Evolutionary conservation across 2,329 filamentous ascomycete genomes (phyloP).

Genomic region (Cercospora brassicicola): DNA sequence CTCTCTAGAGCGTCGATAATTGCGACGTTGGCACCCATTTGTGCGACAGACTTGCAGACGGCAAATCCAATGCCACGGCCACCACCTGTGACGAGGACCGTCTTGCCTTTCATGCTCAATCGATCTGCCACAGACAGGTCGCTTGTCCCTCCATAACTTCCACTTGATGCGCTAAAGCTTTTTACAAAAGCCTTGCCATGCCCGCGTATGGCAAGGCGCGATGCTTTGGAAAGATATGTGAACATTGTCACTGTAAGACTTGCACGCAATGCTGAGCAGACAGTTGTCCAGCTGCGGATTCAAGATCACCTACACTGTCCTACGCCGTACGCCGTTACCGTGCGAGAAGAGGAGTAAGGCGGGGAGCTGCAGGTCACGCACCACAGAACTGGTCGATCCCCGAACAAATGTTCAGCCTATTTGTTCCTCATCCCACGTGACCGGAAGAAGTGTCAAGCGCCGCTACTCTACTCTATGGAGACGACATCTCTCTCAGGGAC

Average conservation of each 20-base stretch:
- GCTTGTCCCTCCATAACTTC: neutral
- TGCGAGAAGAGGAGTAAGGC: conserved; percentile 2
- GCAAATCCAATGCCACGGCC: conserved; percentile 45
- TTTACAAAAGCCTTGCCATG: neutral
- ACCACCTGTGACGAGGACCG: conserved; percentile 46
- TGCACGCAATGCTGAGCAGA: neutral
- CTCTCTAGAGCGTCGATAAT: conserved; percentile 5
- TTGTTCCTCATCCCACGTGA: neutral
- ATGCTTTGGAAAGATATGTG: neutral
- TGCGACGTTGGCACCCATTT: conserved; percentile 7
- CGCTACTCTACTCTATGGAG: neutral
- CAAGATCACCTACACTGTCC: neutral
- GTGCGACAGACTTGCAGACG: conserved; percentile 10
- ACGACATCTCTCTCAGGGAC: neutral
- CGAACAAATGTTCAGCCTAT: neutral
- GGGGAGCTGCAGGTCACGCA: neutral
- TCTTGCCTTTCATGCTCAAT: conserved; percentile 38
- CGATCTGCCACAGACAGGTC: conserved; percentile 14
- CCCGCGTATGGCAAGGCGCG: neutral
- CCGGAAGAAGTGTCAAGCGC: neutral
- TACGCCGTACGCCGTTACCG: neutral
- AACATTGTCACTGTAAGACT: neutral
- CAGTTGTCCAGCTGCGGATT: neutral
- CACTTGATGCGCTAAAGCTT: neutral
- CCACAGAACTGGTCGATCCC: neutral